Conservation (phyloP, 768 basidiomycete genomes). For the Serendipita sp. region DNA sequence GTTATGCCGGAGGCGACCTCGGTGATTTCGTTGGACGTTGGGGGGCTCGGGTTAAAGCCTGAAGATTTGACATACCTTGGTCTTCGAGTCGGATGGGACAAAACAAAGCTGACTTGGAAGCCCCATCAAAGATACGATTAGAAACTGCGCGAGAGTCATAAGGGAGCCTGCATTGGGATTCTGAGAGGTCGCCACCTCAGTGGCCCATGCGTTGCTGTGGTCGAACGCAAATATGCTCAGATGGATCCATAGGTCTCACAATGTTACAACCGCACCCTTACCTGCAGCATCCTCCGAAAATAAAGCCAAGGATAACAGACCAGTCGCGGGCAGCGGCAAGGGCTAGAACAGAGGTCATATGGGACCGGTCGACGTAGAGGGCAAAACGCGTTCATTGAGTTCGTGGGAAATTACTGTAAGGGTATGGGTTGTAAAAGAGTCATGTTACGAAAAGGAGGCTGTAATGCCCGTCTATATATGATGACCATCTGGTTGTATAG, state of each 20-base stretch:
- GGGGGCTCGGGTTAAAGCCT: not conserved
- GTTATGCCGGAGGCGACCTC: not conserved
- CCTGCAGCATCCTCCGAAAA: slow-evolving; percentile 89
- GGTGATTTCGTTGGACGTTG: not conserved
- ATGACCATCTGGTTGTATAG: not conserved
- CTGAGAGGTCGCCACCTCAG: slow-evolving; percentile 53
- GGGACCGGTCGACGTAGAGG: not conserved
- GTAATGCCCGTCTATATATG: not conserved
- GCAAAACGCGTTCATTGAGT: not conserved
- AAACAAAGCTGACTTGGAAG: slow-evolving; percentile 41
- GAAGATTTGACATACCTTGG: not conserved
- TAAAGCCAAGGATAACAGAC: slow-evolving; percentile 47
- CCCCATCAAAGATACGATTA: slow-evolving; percentile 56
- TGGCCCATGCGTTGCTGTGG: slow-evolving; percentile 56
- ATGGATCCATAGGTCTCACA: not conserved
- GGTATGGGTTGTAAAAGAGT: not conserved
- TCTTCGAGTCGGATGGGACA: slow-evolving; percentile 12
- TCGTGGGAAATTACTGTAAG: not conserved
- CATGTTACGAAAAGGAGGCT: no score
- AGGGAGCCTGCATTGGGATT: slow-evolving; percentile 62
- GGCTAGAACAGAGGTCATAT: not conserved
- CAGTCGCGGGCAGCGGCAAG: slow-evolving; percentile 23
- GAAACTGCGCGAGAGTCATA: slow-evolving; percentile 77
- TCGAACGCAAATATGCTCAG: not conserved
- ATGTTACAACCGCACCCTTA: slow-evolving; percentile 15